Evolutionary conservation across 768 basidiomycete species (phyloP).

Genomic region (Pisolithus albus): DNA sequence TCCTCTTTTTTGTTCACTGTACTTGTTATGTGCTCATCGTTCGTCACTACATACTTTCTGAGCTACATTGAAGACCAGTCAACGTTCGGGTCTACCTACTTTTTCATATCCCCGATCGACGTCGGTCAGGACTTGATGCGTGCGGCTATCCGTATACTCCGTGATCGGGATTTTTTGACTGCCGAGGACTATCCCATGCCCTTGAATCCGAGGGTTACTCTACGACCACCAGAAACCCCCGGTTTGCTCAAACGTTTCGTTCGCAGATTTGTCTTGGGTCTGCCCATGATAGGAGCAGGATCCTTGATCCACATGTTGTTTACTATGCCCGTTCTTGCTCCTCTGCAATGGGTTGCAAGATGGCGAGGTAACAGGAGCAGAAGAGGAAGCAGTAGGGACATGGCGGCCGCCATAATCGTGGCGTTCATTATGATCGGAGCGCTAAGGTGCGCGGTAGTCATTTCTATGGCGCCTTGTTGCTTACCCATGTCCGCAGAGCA

Average conservation of each 20-base stretch:
- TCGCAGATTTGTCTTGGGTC: constrained; percentile 67
- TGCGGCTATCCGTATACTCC: constrained; percentile 55
- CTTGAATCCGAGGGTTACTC: constrained; percentile 12
- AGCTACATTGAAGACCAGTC: constrained; percentile 51
- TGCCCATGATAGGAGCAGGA: constrained; percentile 72
- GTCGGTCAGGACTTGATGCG: constrained; percentile 55
- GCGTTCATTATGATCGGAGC: constrained; percentile 56
- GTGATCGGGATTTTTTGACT: constrained; percentile 44
- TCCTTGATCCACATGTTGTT: constrained; percentile 69
- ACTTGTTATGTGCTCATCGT: constrained; percentile 64
- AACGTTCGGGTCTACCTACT: constrained; percentile 29
- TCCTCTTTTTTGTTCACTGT: constrained; percentile 57
- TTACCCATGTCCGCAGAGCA: constrained; percentile 40
- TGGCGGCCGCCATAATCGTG: constrained; percentile 61
- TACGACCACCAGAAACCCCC: constrained; percentile 26
- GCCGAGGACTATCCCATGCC: constrained; percentile 16
- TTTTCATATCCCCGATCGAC: constrained; percentile 47
- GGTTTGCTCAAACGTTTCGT: constrained; percentile 51
- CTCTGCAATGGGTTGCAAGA: constrained; percentile 64
- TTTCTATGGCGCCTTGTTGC: constrained; percentile 3
- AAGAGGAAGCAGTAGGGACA: constrained; percentile 51
- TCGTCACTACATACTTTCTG: constrained; percentile 62
- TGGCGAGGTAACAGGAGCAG: constrained; percentile 49
- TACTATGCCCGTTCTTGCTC: constrained; percentile 56
- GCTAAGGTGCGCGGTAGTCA: constrained; percentile 41